Base-by-base conservation (phyloP, 2,329 filamentous ascomycete genomes). In the Verruconis gallopava region DNA sequence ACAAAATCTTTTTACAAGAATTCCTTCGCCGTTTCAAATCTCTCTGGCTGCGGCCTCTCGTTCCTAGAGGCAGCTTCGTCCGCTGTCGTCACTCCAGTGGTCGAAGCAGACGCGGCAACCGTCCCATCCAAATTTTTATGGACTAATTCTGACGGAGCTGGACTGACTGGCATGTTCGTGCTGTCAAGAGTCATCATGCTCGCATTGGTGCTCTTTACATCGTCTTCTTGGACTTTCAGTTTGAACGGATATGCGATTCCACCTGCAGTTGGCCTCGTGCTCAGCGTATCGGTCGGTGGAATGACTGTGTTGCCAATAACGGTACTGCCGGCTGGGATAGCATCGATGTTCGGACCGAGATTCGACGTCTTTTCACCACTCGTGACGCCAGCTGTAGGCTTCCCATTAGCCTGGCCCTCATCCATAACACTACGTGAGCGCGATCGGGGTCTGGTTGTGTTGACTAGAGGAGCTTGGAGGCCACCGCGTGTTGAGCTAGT, bases 171-270 rank as follows among this genome's bases (percentile, higher is more conserved):
- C 15, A 51, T 20, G 13, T 44, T 41, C 20, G 19, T 45, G 28
- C 49, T 46, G 17, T 46, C 46, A 4, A 85, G 59, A 0, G 81
- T 85, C 40, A 79, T 61, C 71, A 81, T 84, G 60, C 79, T 85
- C 1, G 78, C 78, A 14, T 75, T 81, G 33, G 47, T 50, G 3
- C 49, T 53, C 2, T 47, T 48, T 3, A 44, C 47, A 3, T 55
- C 54, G 18, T 55, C 51, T 15, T 9, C 37, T 32, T 9, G 11
- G 9, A 9, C 37, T 73, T 81, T 40, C 14, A 42, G 80, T 44
- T 73, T 81, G 53, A 88, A 88, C 0, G 82, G 82, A 50, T 84
- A 71, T 0, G 82, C 80, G 19, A 85, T 73, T 1, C 80, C 78
- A 15, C 74, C 75, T 4, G 81, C 66, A 36, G 76, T 77, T 0